phyloP scores from a whole-genome alignment of 2,329 filamentous ascomycete genomes.

The Epichloe coenophiala region DNA sequence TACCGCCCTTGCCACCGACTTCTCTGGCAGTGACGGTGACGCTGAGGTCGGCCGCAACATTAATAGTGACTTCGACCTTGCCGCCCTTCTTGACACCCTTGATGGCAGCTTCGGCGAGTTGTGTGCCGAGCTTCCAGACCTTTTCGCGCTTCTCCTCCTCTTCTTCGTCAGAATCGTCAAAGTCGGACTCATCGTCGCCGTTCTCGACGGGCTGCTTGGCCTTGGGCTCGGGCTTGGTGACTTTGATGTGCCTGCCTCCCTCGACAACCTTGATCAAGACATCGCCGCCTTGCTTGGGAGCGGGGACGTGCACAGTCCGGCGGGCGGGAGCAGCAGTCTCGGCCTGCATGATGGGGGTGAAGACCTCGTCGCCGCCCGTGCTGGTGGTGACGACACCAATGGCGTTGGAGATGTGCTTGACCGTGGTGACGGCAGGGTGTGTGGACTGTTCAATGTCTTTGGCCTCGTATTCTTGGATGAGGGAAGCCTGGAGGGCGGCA shows the following conservation, averaged over 20 bases:
- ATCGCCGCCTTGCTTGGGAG: constrained; percentile 70
- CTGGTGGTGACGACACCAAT: constrained; percentile 68
- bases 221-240: constrained; percentile 77
- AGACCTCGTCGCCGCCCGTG: constrained; percentile 49
- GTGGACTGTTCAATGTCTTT: constrained; percentile 93
- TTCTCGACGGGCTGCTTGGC: constrained; percentile 55
- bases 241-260: constrained; percentile 81
- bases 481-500: constrained; percentile 85
- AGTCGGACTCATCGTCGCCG: constrained; percentile 42
- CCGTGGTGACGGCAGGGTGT: constrained; percentile 86
- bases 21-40: constrained; percentile 74
- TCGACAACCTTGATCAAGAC: constrained; percentile 82
- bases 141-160: constrained; percentile 81
- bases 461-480: constrained; percentile 88
- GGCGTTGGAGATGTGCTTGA: constrained; percentile 77
- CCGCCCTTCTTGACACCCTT: constrained; percentile 72
- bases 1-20: constrained; percentile 75
- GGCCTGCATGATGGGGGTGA: constrained; percentile 67
- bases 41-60: constrained; percentile 65
- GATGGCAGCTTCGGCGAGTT: constrained; percentile 75
- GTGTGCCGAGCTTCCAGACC: constrained; percentile 75
- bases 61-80: constrained; percentile 90
- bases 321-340: constrained; percentile 87
- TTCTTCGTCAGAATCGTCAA: constrained; percentile 54
- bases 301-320: constrained; percentile 64